These are phyloP conservation scores for Xylariaceae sp. DNA, from an alignment of 2,329 filamentous ascomycete species.

Conservation along the genomic window DNA sequence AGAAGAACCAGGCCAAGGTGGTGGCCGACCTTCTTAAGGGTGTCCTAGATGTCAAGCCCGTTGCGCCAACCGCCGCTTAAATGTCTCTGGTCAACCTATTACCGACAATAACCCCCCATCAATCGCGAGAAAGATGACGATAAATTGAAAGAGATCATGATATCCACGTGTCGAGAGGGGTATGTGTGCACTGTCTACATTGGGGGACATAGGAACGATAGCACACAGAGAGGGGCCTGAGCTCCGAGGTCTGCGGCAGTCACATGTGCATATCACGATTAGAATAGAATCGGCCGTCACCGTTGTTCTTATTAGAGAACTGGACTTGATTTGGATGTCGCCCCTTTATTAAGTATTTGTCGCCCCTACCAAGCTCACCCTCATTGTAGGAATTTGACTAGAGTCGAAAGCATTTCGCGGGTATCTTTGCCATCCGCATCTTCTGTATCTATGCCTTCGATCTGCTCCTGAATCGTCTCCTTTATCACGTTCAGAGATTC, in stretches of 20 bases:
- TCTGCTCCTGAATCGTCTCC: slow-evolving; percentile 59
- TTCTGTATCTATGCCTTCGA: slow-evolving; percentile 44
- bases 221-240: not conserved
- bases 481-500: slow-evolving; percentile 60
- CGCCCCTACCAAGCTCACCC: slow-evolving; percentile 18
- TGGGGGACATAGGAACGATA: not conserved
- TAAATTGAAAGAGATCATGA: not conserved
- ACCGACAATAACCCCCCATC: not conserved
- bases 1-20: slow-evolving; percentile 73
- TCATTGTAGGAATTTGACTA: slow-evolving; percentile 45
- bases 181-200: not conserved
- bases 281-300: slow-evolving; percentile 3
- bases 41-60: slow-evolving; percentile 78
- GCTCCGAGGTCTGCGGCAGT: not conserved
- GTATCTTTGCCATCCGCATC: slow-evolving; percentile 54
- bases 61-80: slow-evolving; percentile 39
- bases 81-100: not conserved
- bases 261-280: slow-evolving; percentile 2
- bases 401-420: slow-evolving; percentile 49
- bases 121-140: not conserved
- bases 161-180: not conserved
- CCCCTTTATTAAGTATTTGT: slow-evolving; percentile 19
- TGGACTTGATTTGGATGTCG: slow-evolving; percentile 12
- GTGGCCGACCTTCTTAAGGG: slow-evolving; percentile 76
- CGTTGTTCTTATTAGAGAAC: slow-evolving; percentile 4